A percentile compares a stretch with the other conserved stretches of the same genome.
phyloP scores from a whole-genome alignment of 140 eudicot species.

The Ambrosia hybrid region DNA sequence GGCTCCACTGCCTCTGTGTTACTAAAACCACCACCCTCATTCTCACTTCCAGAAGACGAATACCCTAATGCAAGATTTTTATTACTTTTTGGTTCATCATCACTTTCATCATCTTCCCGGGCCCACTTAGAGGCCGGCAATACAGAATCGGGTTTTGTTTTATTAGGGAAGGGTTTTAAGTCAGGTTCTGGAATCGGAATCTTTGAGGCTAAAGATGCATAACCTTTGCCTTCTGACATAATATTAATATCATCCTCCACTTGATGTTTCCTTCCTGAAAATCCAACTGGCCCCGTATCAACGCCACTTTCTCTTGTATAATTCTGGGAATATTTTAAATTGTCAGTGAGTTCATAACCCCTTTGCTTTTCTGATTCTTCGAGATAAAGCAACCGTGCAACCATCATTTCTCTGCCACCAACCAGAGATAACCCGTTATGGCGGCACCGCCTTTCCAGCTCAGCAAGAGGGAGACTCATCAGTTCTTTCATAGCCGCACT shows the following conservation, averaged over 20 bases:
- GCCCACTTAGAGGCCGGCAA: conserved; percentile 96
- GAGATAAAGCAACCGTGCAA: conserved; percentile 82
- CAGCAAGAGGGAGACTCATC: conserved; percentile 66
- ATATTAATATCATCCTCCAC: conserved; percentile 41
- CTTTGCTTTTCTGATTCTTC: conserved; percentile 96
- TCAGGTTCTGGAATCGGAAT: conserved; percentile 54
- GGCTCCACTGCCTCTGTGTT: conserved; percentile 44
- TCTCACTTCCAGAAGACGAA: conserved; percentile 93
- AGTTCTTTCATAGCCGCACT: conserved; percentile 89
- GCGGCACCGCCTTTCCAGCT: conserved; percentile 94
- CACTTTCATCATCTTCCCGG: conserved; percentile 84
- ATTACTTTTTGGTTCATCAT: conserved; percentile 58
- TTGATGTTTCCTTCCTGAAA: conserved; percentile 52
- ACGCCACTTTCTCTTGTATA: conserved; percentile 46
- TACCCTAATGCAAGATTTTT: conserved; percentile 77
- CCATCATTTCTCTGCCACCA: conserved; percentile 95
- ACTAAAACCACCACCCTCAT: conserved; percentile 54
- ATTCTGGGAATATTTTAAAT: conserved; percentile 56
- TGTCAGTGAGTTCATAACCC: conserved; percentile 70
- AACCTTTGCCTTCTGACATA: conserved; percentile 38
- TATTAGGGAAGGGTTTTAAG: conserved; percentile 39
- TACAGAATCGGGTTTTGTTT: conserved; percentile 49
- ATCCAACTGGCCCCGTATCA: conserved; percentile 43
- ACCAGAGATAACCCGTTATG: conserved; percentile 91
- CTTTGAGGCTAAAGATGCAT: conserved; percentile 31